Percentiles rank a stretch among this genome's conserved stretches.
Conservation (phyloP, 139 green algal genomes). For the Chlorella sorokiniana region DNA sequence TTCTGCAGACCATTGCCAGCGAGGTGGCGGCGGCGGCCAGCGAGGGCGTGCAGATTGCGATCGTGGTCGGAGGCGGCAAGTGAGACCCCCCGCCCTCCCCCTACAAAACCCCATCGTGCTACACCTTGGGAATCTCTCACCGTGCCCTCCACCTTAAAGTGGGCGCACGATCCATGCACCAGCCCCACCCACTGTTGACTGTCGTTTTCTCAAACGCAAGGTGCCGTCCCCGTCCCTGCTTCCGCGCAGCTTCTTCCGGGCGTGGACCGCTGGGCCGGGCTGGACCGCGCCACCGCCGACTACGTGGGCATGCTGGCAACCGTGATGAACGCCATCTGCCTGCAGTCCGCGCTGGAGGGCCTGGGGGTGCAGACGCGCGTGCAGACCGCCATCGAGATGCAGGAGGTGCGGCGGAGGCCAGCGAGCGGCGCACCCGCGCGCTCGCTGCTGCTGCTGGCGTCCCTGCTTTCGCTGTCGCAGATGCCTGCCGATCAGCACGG, state of each 20-base stretch:
- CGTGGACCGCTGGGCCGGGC: constrained; percentile 68
- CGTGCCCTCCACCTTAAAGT: not conserved
- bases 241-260: constrained; percentile 89
- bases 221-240: not conserved
- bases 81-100: not conserved
- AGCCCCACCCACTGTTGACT: no score
- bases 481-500: no score
- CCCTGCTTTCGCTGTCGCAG: no score
- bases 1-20: constrained; percentile 81
- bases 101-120: not conserved
- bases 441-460: no score
- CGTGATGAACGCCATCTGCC: constrained; percentile 96
- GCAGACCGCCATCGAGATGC: constrained; percentile 96
- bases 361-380: constrained; percentile 76
- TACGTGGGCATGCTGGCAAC: constrained; percentile 99
- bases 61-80: constrained; percentile 97
- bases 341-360: constrained; percentile 79
- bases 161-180: no score
- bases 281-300: constrained; percentile 94
- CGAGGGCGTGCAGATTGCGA: constrained; percentile 77
- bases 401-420: constrained; percentile 17
- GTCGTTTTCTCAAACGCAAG: no score
- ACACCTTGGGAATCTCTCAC: not conserved
- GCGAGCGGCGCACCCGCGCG: no score
- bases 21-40: constrained; percentile 77